Evolutionary conservation across 345 rosid genomes (phyloP).

Genomic region (Zanthoxylum bungeanum): DNA sequence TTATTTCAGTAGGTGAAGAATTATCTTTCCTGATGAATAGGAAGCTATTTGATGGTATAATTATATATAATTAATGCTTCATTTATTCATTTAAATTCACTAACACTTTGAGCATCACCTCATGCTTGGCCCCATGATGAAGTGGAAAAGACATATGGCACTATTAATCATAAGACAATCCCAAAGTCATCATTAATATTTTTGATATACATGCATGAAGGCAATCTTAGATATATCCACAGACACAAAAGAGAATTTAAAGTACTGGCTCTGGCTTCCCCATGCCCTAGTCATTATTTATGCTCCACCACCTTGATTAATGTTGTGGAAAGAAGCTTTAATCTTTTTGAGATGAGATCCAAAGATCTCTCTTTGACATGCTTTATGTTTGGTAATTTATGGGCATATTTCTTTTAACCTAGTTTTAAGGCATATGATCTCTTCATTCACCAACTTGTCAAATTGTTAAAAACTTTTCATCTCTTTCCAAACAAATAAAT

Average conservation of each 20-base stretch:
- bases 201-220: neutral
- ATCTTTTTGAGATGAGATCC: neutral
- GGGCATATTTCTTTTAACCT: too few relatives aligned
- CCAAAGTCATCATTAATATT: neutral
- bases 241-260: neutral
- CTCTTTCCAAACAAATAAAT: too few relatives aligned
- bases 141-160: neutral
- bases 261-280: slow-evolving; percentile 8
- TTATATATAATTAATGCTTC: too few relatives aligned
- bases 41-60: neutral
- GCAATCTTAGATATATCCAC: neutral
- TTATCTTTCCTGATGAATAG: neutral
- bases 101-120: neutral
- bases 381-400: neutral
- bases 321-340: slow-evolving; percentile 1
- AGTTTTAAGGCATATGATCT: too few relatives aligned
- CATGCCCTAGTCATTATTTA: slow-evolving; percentile 4
- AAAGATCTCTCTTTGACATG: neutral
- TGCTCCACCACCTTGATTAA: neutral
- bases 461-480: too few relatives aligned
- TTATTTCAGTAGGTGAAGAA: neutral
- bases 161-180: neutral
- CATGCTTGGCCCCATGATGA: neutral
- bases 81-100: too few relatives aligned
- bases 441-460: too few relatives aligned